Percentiles rank a stretch among this genome's conserved stretches.
Evolutionary conservation across 257 asterid species (phyloP).

Genomic region (Phtheirospermum japonicum): DNA sequence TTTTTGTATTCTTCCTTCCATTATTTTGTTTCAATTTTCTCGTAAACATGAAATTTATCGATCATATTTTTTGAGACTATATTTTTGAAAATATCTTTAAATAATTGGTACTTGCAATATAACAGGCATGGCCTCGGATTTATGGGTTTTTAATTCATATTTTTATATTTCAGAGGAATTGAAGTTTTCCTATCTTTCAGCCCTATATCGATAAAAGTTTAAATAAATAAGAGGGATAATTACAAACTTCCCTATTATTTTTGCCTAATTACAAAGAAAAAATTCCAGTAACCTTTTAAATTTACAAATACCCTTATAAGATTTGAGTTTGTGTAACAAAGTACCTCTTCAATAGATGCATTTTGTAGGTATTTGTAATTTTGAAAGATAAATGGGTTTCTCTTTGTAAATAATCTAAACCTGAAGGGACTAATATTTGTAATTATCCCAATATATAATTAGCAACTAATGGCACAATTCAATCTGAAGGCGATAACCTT

Average conservation of each 20-base stretch:
- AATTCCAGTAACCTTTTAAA: background rate
- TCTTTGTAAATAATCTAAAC: background rate
- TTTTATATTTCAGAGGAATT: no score
- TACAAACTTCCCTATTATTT: background rate
- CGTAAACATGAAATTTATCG: no score
- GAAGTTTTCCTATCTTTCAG: no score
- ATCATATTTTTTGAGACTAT: no score
- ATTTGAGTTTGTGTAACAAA: background rate
- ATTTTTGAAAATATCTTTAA: no score
- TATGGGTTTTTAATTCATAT: no score
- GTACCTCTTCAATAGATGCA: background rate
- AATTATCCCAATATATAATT: background rate
- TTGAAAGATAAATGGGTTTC: background rate
- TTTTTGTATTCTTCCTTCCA: no score
- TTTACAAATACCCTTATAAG: background rate
- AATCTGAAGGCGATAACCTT: background rate
- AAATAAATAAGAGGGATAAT: background rate
- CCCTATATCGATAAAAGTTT: no score
- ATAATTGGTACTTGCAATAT: no score
- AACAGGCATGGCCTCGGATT: no score
- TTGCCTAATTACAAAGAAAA: background rate
- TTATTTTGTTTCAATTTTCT: no score
- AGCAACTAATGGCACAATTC: background rate
- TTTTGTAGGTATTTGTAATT: background rate
- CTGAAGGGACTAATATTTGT: background rate